These are phyloP conservation scores for Perilla frutescens DNA, from an alignment of 257 asterid species.

Conservation along the genomic window DNA sequence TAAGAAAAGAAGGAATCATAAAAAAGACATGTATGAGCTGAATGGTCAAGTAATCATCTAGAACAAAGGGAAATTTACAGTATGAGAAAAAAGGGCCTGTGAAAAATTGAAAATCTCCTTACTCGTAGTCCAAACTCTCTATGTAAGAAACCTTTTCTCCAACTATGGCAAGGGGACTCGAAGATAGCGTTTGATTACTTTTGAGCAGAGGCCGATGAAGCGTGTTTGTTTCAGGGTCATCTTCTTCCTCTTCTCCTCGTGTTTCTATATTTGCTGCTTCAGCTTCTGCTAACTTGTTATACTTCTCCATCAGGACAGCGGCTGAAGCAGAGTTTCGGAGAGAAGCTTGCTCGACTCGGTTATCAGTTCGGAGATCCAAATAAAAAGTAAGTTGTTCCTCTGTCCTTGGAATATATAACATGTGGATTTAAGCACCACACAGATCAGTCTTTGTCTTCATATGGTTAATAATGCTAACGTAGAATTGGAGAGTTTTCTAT, in stretches of 20 bases:
- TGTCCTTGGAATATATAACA: constrained; percentile 43
- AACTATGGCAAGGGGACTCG: constrained; percentile 67
- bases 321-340: constrained; percentile 32
- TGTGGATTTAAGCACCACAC: constrained; percentile 29
- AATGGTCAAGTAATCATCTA: constrained; percentile 17
- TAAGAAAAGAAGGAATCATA: background rate
- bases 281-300: constrained; percentile 36
- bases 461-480: constrained; percentile 28
- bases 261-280: constrained; percentile 46
- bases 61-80: background rate
- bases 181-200: constrained; percentile 60
- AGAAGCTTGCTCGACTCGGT: constrained; percentile 34
- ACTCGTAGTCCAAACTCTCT: constrained; percentile 97
- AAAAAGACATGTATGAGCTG: background rate
- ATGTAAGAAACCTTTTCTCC: constrained; percentile 86
- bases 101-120: constrained; percentile 39
- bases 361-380: constrained; percentile 30
- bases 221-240: constrained; percentile 68
- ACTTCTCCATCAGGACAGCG: constrained; percentile 49
- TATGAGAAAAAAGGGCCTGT: background rate
- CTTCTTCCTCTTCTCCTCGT: constrained; percentile 45
- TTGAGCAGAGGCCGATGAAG: constrained; percentile 74
- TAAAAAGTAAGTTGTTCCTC: constrained; percentile 38
- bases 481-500: constrained; percentile 12
- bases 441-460: constrained; percentile 33